Base-by-base conservation (phyloP, 495 filamentous ascomycete genomes). In the Xylaria palmicola region DNA sequence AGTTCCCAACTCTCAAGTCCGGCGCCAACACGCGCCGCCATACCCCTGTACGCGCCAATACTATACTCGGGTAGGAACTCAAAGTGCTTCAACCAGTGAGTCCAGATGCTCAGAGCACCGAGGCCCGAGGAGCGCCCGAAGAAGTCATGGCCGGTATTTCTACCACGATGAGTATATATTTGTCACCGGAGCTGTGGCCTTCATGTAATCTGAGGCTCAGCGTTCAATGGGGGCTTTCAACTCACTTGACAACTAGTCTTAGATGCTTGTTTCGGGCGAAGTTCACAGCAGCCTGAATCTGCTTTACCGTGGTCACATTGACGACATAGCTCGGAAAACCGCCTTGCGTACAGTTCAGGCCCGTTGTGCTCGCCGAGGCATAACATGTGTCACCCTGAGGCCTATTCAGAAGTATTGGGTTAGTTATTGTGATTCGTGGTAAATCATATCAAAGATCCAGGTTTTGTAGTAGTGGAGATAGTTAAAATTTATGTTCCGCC, bases 131-230 rank as follows among this genome's bases (percentile, higher is more conserved):
- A 81, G 60, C 84, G 85, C 29, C 84, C 85, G 39, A 71, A 70
- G 68, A 84, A 87, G 64, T 89, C 86, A 57, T 90, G 87, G 20
- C 88, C 87, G 1, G 87, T 90, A 57, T 87, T 89, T 71, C 86
- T 88, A 52, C 82, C 69, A 0, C 77, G 74, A 27, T 85, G 68
- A 44, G 78, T 71, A 29, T 40, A 39, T 5, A 13, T 39, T 45
- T 74, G 62, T 78, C 78, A 75, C 40, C 65, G 66, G 65, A 77
- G 80, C 60, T 80, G 81, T 81, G 2, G 6, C 24, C 6, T 6
- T 1, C 6, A 4, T 34, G 6, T 2, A 9, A 4, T 20, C 13
- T 10, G 27, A 26, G 13, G 12, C 9, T 17, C 13, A 26, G 15
- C 0, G 7, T 17, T 2, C 17, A 56, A 24, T 37, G 10, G 37